phyloP scores from a whole-genome alignment of 2,329 filamentous ascomycete species.

The Pestalotiopsis sp. region DNA sequence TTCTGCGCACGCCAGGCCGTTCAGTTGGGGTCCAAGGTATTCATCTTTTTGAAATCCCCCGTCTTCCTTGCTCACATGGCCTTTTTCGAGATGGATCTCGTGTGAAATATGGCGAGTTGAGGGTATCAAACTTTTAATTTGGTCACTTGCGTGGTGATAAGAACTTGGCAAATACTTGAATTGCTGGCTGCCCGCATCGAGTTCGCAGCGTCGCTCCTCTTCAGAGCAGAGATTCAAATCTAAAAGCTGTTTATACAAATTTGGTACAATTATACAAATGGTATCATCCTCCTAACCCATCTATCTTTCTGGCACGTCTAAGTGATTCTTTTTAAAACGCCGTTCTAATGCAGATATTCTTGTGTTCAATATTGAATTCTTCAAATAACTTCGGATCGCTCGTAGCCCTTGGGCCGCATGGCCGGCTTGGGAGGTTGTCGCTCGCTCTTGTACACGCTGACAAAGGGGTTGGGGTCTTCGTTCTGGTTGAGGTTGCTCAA shows the following conservation, averaged over 20 bases:
- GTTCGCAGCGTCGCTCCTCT: not conserved
- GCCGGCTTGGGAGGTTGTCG: conserved; percentile 68
- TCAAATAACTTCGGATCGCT: conserved; percentile 78
- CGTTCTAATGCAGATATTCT: not conserved
- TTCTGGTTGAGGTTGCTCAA: conserved; percentile 84
- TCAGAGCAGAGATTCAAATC: not conserved
- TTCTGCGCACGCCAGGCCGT: too few relatives aligned
- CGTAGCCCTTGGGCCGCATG: conserved; percentile 73
- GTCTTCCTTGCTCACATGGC: too few relatives aligned
- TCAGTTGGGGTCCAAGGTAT: too few relatives aligned
- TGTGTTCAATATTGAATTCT: not conserved
- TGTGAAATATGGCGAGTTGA: too few relatives aligned
- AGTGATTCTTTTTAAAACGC: not conserved
- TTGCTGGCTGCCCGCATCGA: too few relatives aligned
- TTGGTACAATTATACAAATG: not conserved
- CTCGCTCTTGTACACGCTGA: conserved; percentile 76
- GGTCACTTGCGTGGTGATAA: too few relatives aligned
- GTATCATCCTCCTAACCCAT: not conserved
- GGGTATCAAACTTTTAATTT: too few relatives aligned
- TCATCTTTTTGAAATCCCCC: too few relatives aligned
- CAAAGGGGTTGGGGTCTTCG: conserved; percentile 90
- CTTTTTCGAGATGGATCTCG: too few relatives aligned
- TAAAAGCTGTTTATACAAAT: not conserved
- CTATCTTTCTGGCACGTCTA: not conserved
- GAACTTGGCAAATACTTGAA: too few relatives aligned